A percentile compares a stretch with the other conserved stretches of the same genome.
phyloP scores from a whole-genome alignment of 164 flowering plant species.

The Vitis labrusca region DNA sequence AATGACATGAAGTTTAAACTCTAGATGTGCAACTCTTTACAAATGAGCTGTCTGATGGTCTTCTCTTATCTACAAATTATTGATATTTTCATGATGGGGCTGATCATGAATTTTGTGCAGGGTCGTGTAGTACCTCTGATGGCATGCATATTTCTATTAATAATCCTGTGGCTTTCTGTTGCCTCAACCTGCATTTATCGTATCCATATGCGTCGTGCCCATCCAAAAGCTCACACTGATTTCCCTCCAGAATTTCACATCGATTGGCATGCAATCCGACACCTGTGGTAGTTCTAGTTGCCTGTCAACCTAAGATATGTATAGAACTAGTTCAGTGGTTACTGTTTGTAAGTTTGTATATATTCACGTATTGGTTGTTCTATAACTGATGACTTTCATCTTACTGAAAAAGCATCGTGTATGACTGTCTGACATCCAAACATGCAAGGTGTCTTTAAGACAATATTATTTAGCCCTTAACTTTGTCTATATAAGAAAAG shows the following conservation, averaged over 20 bases:
- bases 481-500: no score
- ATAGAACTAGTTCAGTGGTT: no score
- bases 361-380: no score
- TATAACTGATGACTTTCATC: no score
- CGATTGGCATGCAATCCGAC: slow-evolving; percentile 49
- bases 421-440: no score
- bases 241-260: slow-evolving; percentile 16
- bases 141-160: slow-evolving; percentile 6
- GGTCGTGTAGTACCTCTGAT: slow-evolving; percentile 6
- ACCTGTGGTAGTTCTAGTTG: slow-evolving; percentile 41
- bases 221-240: slow-evolving; percentile 6
- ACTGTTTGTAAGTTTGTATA: not conserved
- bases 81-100: not conserved
- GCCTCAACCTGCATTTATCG: not conserved
- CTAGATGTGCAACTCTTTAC: not conserved
- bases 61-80: no score
- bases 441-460: no score
- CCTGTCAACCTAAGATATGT: no score
- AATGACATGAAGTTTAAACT: no score
- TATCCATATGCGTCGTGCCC: not conserved
- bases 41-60: not conserved
- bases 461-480: no score
- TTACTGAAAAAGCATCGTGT: no score
- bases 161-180: slow-evolving; percentile 12
- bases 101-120: slow-evolving; percentile 16